These are phyloP conservation scores for Chamaecrista fasciculata DNA, from an alignment of 306 rosid genomes.

Conservation along the genomic window DNA sequence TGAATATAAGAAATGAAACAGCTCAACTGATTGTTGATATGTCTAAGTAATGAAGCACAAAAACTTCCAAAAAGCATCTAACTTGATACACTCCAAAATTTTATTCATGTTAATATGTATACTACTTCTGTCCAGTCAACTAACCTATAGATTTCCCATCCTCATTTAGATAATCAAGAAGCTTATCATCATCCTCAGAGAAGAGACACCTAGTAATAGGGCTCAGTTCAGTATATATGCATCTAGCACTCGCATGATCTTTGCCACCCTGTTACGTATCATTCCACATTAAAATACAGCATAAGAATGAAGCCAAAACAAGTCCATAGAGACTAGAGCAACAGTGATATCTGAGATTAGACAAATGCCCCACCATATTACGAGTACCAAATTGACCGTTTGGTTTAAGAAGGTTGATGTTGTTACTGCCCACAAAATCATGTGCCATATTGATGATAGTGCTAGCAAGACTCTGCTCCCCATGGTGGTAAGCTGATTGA, in stretches of 20 bases:
- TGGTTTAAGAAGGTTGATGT: conserved; percentile 79
- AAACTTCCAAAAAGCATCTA: too few species aligned
- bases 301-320: background rate
- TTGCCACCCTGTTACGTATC: conserved; percentile 68
- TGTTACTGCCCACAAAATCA: conserved; percentile 95
- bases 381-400: conserved; percentile 98
- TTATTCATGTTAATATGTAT: too few species aligned
- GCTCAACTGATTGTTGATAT: background rate
- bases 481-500: too few species aligned
- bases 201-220: too few species aligned
- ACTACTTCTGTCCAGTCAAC: background rate
- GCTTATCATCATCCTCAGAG: too few species aligned
- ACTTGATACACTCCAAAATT: too few species aligned
- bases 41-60: background rate
- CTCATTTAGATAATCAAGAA: too few species aligned
- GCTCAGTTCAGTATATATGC: too few species aligned
- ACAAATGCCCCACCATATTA: conserved; percentile 50
- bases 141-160: too few species aligned
- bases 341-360: background rate
- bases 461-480: too few species aligned
- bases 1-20: background rate
- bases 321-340: background rate
- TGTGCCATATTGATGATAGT: too few species aligned
- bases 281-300: background rate
- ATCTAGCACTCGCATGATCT: conserved; percentile 91